Evolutionary conservation across 441 rosid species (phyloP).

Genomic region (Euphorbia corollata): DNA sequence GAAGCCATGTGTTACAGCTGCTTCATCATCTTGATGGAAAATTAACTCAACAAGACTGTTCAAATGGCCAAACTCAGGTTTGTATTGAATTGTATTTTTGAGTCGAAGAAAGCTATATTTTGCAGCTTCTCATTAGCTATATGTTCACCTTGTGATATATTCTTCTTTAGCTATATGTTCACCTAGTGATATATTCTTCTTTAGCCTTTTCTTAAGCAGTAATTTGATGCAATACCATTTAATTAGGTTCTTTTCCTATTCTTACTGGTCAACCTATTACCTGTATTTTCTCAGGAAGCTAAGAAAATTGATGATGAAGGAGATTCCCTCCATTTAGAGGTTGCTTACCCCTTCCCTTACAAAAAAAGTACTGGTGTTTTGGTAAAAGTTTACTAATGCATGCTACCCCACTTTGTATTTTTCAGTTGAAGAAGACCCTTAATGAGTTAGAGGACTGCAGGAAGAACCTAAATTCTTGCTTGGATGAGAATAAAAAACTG

Average conservation of each 20-base stretch:
- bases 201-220: conserved; percentile 6
- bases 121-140: not conserved
- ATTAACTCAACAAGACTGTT: conserved; percentile 33
- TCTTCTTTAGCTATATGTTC: not conserved
- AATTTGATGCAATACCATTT: conserved; percentile 8
- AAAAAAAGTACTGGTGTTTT: conserved; percentile 17
- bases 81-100: conserved; percentile 18
- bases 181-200: not conserved
- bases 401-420: conserved; percentile 22
- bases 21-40: conserved; percentile 57
- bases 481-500: conserved; percentile 77
- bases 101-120: not conserved
- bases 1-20: conserved; percentile 40
- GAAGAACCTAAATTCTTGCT: conserved; percentile 53
- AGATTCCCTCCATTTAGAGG: conserved; percentile 56
- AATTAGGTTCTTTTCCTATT: not conserved
- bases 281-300: conserved; percentile 41
- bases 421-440: conserved; percentile 55
- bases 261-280: conserved; percentile 9
- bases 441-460: conserved; percentile 73
- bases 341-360: conserved; percentile 29
- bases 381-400: conserved; percentile 14
- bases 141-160: too few species aligned
- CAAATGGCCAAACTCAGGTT: conserved; percentile 52
- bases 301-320: conserved; percentile 40